Evolutionary conservation across 2,329 filamentous ascomycete species (phyloP).

Genomic region (Aspergillus quadrilineatus): DNA sequence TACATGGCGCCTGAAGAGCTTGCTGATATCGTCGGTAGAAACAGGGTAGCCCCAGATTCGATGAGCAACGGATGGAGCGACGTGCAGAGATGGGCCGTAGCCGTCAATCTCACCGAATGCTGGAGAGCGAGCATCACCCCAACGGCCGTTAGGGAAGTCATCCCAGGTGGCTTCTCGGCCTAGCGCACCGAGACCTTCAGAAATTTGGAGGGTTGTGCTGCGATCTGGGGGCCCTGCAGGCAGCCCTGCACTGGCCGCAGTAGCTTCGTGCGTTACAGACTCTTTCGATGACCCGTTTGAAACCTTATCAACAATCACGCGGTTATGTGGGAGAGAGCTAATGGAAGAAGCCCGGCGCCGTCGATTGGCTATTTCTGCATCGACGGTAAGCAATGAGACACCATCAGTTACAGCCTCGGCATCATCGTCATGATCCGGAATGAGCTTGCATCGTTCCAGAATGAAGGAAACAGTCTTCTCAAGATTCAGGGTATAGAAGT

Average conservation of each 20-base stretch:
- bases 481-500: constrained; percentile 95
- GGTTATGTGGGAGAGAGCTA: constrained; percentile 82
- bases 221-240: constrained; percentile 69
- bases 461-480: constrained; percentile 96
- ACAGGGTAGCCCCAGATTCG: constrained; percentile 81
- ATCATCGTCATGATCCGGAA: constrained; percentile 57
- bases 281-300: constrained; percentile 36
- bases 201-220: constrained; percentile 85
- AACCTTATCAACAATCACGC: constrained; percentile 71
- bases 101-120: constrained; percentile 96
- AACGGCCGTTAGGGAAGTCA: constrained; percentile 93
- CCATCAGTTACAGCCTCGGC: constrained; percentile 43
- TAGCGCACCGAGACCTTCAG: constrained; percentile 84
- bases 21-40: constrained; percentile 68
- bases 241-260: constrained; percentile 74
- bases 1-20: constrained; percentile 78
- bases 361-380: constrained; percentile 26
- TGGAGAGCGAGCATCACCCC: constrained; percentile 88
- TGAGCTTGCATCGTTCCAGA: constrained; percentile 79
- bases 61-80: constrained; percentile 79
- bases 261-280: constrained; percentile 60
- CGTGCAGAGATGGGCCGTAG: constrained; percentile 95
- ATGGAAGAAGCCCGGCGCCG: constrained; percentile 74
- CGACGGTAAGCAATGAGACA: constrained; percentile 24
- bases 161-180: constrained; percentile 98